phyloP scores from a whole-genome alignment of 148 eudicot genomes.

The Vaccinium myrtillus region DNA sequence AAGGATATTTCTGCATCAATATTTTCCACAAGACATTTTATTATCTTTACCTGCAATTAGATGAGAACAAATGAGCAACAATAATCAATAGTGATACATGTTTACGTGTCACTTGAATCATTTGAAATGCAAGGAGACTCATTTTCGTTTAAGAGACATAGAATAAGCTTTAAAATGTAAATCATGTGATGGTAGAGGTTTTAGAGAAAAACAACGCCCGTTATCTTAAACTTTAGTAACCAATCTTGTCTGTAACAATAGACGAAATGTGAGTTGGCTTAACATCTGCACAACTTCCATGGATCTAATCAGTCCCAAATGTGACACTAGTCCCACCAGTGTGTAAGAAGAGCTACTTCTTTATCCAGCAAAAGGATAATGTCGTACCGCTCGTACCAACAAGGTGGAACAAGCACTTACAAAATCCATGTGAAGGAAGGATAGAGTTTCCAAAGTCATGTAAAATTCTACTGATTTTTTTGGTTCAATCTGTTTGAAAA shows the following conservation, averaged over 20 bases:
- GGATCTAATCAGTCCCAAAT: not conserved
- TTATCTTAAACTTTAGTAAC: not conserved
- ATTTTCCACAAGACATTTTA: conserved; percentile 75
- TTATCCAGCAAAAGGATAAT: not conserved
- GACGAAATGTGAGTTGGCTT: not conserved
- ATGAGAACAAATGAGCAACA: conserved; percentile 2
- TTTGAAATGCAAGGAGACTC: not conserved
- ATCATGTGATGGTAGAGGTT: not conserved
- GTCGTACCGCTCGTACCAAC: not conserved
- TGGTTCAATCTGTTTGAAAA: not conserved
- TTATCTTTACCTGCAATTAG: conserved; percentile 59
- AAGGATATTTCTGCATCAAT: conserved; percentile 82
- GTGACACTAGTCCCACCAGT: not conserved
- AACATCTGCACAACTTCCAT: not conserved
- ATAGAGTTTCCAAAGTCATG: not conserved
- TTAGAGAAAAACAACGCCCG: not conserved
- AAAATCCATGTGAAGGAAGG: not conserved
- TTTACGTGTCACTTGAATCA: not conserved
- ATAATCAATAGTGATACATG: not conserved
- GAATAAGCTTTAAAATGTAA: not conserved
- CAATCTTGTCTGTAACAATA: not conserved
- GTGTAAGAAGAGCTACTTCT: not conserved
- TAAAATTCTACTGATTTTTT: not conserved
- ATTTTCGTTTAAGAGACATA: not conserved
- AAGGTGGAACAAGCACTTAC: conserved; percentile 6